Evolutionary conservation across 2,329 filamentous ascomycete genomes (phyloP).

Genomic region (Verticillium longisporum): DNA sequence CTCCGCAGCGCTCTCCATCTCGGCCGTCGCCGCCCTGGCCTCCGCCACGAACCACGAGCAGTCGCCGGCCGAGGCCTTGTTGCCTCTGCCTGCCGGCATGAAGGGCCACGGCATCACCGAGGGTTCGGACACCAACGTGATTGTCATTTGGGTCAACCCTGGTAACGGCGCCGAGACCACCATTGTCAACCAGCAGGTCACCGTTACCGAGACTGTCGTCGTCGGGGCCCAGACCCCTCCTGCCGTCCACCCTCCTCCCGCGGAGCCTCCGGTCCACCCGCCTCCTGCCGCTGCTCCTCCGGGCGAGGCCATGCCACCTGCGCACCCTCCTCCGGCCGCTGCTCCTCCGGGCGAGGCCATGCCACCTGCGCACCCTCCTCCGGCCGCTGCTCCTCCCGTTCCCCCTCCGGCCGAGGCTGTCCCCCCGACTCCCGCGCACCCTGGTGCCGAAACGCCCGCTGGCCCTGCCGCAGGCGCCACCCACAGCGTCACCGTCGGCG

Average conservation of each 20-base stretch:
- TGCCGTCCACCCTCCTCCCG: slow-evolving; percentile 5
- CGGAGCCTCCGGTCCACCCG: slow-evolving; percentile 11
- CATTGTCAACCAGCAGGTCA: slow-evolving; percentile 42
- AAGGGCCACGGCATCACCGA: slow-evolving; percentile 21
- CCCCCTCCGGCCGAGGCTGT: slow-evolving; percentile 2
- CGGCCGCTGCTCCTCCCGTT: slow-evolving; percentile 4
- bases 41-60: slow-evolving; percentile 43
- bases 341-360: too few species aligned
- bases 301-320: slow-evolving; percentile 13
- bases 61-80: slow-evolving; percentile 22
- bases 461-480: slow-evolving; percentile 30
- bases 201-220: slow-evolving; percentile 48
- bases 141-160: slow-evolving; percentile 52
- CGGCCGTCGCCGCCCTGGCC: slow-evolving; percentile 48
- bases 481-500: slow-evolving; percentile 63
- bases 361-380: too few species aligned
- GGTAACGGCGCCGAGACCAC: slow-evolving; percentile 42
- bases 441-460: slow-evolving; percentile 12
- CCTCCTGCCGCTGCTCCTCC: slow-evolving; percentile 4
- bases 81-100: slow-evolving; percentile 15
- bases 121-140: slow-evolving; percentile 31
- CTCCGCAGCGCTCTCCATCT: slow-evolving; percentile 36
- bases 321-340: slow-evolving; percentile 4
- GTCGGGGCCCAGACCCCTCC: slow-evolving; percentile 15
- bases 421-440: slow-evolving; percentile 3